Conservation (phyloP, 371 early-diverging fungal species). For the Lichtheimia ramosa region DNA sequence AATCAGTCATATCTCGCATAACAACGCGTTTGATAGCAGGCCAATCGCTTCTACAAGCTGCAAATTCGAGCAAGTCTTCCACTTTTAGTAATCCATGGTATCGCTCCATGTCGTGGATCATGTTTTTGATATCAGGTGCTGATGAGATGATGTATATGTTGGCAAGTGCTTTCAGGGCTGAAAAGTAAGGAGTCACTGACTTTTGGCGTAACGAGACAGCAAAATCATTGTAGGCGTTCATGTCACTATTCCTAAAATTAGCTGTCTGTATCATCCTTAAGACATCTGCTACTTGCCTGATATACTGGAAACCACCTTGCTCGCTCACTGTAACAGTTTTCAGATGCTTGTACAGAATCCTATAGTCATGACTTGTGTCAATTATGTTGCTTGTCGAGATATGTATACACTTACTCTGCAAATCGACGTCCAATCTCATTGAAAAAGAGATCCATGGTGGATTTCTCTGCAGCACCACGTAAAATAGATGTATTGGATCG, state of each 20-base stretch:
- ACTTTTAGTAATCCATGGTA: conserved; percentile 83
- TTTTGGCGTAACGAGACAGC: conserved; percentile 63
- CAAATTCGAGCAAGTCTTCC: conserved; percentile 93
- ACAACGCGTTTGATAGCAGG: conserved; percentile 81
- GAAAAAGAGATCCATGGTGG: conserved; percentile 88
- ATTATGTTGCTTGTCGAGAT: not conserved
- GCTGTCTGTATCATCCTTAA: not conserved
- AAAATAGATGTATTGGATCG: conserved; percentile 74
- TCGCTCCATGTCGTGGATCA: conserved; percentile 84
- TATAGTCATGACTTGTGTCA: conserved; percentile 16
- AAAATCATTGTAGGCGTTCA: conserved; percentile 82
- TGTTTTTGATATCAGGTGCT: conserved; percentile 75
- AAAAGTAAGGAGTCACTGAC: conserved; percentile 75
- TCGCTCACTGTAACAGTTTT: conserved; percentile 77
- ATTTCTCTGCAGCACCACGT: conserved; percentile 76
- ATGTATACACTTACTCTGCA: conserved; percentile 61
- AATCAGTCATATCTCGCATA: conserved; percentile 73
- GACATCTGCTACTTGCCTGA: conserved; percentile 45
- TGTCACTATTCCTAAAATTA: conserved; percentile 58
- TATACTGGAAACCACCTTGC: conserved; percentile 80
- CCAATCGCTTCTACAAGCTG: conserved; percentile 87
- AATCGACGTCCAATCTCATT: conserved; percentile 86
- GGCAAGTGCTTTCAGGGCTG: conserved; percentile 88
- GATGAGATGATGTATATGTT: conserved; percentile 89
- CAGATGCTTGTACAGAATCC: conserved; percentile 77